Evolutionary conservation across 2,329 filamentous ascomycete genomes (phyloP), one percentile per base, ranked within the genome.

Genomic region (Hymenoscyphus repandus): DNA sequence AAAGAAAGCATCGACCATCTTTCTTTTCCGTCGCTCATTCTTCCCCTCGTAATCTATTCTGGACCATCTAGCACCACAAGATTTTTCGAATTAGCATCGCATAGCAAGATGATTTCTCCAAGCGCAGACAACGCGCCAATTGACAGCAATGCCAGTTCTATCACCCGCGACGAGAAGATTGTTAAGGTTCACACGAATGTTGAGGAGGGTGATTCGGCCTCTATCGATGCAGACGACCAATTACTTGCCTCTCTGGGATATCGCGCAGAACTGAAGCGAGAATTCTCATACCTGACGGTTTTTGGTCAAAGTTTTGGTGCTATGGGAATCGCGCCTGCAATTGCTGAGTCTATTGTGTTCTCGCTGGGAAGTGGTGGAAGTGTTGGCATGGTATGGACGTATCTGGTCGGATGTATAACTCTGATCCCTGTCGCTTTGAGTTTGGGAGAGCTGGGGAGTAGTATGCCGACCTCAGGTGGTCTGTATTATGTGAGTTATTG

Each of bases 231-330:
- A 2, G 64, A 66, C 30, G 63, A 66, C 53, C 49, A 62, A 32
- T 38, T 65, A 18, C 54, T 66, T 6, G 62, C 62, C 31, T 49
- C 52, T 1, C 41, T 66, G 20, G 64, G 64, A 43, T 66, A 66
- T 44, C 57, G 62, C 20, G 58, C 64, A 6, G 64, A 65, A 48
- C 46, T 65, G 27, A 66, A 64, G 48, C 58, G 64, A 10, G 64
- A 66, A 45, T 66, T 66, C 42, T 64, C 61, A 9, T 65, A 64
- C 31, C 44, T 62, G 2, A 66, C 64, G 1, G 61, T 63, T 1
- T 66, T 66, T 39, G 63, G 63, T 9, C 63, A 65, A 46, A 62
- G 58, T 45, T 66, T 66, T 54, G 64, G 63, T 5, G 62, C 63
- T 13, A 64, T 66, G 63, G 64, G 64, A 12, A 64, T 66, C 45